A percentile compares a stretch with the other conserved stretches of the same genome.
phyloP scores from a whole-genome alignment of 352 stramenopile species.

The Aphanomyces astaci region DNA sequence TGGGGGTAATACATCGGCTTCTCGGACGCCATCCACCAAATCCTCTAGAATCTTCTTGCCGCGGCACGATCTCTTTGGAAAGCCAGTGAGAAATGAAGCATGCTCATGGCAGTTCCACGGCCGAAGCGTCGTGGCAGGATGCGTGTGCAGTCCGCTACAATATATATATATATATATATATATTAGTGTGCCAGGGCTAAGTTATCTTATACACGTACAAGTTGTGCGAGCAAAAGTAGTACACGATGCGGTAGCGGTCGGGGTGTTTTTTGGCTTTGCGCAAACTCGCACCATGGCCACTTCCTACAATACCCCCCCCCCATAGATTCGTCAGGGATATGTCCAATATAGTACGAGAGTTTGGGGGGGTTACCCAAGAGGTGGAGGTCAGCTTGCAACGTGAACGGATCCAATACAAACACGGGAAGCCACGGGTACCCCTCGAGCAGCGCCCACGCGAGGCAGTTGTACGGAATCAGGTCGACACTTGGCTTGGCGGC shows the following conservation, averaged over 20 bases:
- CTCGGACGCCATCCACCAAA: not conserved
- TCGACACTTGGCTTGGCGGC: not conserved
- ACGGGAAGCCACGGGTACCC: not conserved
- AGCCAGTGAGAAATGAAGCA: not conserved
- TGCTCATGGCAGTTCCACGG: conserved; percentile 1
- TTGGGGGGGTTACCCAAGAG: not conserved
- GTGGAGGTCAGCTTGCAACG: not conserved
- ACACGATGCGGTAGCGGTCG: conserved; percentile 5
- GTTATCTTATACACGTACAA: too few species aligned
- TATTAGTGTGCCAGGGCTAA: too few species aligned
- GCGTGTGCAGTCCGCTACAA: not conserved
- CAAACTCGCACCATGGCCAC: not conserved
- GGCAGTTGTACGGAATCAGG: not conserved
- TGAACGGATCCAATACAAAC: conserved; percentile 7
- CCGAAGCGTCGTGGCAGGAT: not conserved
- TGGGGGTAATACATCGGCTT: not conserved
- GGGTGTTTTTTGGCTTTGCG: not conserved
- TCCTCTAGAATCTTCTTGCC: not conserved
- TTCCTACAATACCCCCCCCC: not conserved
- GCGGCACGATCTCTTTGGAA: not conserved
- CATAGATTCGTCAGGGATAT: not conserved
- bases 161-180: too few species aligned
- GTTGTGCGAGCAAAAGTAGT: not conserved
- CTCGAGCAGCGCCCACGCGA: conserved; percentile 2
- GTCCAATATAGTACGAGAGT: not conserved